These are phyloP conservation scores for Tolypocladium amazonense DNA, from an alignment of 2,329 filamentous ascomycete genomes.

Conservation along the genomic window DNA sequence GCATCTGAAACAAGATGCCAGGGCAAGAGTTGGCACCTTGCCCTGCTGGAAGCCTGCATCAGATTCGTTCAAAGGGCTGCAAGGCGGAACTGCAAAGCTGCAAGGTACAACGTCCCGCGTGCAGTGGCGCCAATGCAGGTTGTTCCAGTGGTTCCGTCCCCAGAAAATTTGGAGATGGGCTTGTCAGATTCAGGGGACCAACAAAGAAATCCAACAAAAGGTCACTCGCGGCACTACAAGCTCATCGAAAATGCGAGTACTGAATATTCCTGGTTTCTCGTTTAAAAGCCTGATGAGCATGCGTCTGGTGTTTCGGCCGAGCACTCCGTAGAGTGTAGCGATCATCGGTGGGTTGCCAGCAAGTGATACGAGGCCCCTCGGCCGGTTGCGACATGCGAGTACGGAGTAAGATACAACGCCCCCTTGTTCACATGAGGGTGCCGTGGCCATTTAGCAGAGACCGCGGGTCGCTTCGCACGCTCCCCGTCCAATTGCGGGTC, in stretches of 20 bases:
- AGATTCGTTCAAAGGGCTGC: background rate
- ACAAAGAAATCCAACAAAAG: background rate
- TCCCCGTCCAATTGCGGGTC: background rate
- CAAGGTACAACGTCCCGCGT: background rate
- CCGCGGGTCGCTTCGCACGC: background rate
- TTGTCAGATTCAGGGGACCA: background rate
- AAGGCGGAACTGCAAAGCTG: background rate
- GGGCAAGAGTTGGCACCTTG: background rate
- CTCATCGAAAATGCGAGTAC: too few relatives aligned
- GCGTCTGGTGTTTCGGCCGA: background rate
- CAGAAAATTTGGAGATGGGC: background rate
- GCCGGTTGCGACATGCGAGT: too few relatives aligned
- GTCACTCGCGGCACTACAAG: too few relatives aligned
- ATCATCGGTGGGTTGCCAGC: background rate
- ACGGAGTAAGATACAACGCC: background rate
- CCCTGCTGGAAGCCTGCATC: background rate
- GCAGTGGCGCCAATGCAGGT: background rate
- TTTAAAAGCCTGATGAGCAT: background rate
- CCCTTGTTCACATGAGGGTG: too few relatives aligned
- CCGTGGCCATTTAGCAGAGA: background rate
- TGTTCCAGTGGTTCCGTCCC: background rate
- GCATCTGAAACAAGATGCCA: background rate
- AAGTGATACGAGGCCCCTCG: background rate
- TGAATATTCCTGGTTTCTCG: background rate
- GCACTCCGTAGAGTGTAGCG: background rate